Evolutionary conservation across 345 rosid genomes (phyloP).

Genomic region (Excoecaria cochinchinensis): DNA sequence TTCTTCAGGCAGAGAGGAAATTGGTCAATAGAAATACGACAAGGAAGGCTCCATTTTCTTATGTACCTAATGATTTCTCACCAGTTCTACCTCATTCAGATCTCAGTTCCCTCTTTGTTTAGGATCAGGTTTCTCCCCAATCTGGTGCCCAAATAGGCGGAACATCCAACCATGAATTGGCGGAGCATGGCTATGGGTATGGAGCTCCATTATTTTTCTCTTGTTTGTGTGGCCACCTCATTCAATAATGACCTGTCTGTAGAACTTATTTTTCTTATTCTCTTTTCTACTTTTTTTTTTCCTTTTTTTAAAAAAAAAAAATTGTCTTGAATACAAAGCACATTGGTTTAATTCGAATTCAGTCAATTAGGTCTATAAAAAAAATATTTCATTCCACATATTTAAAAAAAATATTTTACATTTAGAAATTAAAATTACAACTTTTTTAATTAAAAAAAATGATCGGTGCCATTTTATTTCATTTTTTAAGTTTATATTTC

Average conservation of each 20-base stretch:
- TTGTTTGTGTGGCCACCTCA: constrained; percentile 44
- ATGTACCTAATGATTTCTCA: constrained; percentile 31
- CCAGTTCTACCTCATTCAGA: constrained; percentile 20
- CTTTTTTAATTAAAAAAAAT: too few relatives aligned
- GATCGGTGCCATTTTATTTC: too few relatives aligned
- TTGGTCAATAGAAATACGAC: constrained; percentile 18
- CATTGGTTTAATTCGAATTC: too few relatives aligned
- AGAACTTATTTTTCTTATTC: neutral
- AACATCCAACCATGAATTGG: constrained; percentile 28
- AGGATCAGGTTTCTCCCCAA: constrained; percentile 26
- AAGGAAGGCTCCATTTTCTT: constrained; percentile 28
- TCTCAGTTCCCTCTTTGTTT: constrained; percentile 26
- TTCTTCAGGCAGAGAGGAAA: constrained; percentile 71
- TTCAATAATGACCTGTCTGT: constrained; percentile 22
- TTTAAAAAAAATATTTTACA: too few relatives aligned
- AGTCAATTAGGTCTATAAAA: too few relatives aligned
- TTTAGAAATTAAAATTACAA: too few relatives aligned
- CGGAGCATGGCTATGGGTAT: constrained; percentile 32
- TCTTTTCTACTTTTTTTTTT: neutral
- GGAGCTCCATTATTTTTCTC: constrained; percentile 42
- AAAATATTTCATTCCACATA: too few relatives aligned
- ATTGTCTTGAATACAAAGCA: too few relatives aligned
- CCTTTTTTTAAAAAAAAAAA: too few relatives aligned
- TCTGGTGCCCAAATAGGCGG: constrained; percentile 13
- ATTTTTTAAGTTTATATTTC: too few relatives aligned